A percentile compares a stretch with the other conserved stretches of the same genome.
These are phyloP conservation scores for Mycena amicta DNA, from an alignment of 768 basidiomycete species.

Conservation along the genomic window DNA sequence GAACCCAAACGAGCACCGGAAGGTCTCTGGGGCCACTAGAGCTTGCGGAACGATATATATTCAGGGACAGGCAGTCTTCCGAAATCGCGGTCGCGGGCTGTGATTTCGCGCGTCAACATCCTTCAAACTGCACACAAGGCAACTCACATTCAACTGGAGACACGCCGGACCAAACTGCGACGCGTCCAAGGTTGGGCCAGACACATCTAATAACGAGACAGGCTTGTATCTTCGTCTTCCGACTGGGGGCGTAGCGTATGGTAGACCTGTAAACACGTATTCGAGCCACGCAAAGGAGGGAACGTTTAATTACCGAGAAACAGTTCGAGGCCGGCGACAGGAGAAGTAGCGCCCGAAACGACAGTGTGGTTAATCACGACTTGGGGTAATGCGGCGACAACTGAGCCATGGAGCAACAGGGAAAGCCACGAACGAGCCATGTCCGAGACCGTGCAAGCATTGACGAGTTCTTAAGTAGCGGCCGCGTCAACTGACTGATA, in stretches of 20 bases:
- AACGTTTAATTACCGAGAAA: constrained; percentile 4
- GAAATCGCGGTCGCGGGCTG: constrained; percentile 26
- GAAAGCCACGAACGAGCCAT: neutral
- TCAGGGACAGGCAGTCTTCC: constrained; percentile 51
- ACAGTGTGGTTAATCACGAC: constrained; percentile 4
- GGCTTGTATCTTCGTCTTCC: constrained; percentile 25
- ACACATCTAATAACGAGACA: constrained; percentile 14
- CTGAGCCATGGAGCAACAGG: neutral
- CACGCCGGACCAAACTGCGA: constrained; percentile 22
- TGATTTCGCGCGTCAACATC: neutral
- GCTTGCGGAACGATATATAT: constrained; percentile 42
- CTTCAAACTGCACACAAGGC: neutral
- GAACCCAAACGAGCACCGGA: constrained; percentile 14
- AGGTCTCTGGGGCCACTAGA: constrained; percentile 2
- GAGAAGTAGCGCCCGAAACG: neutral
- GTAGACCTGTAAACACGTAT: neutral
- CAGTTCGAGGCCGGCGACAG: constrained; percentile 1
- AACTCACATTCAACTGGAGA: constrained; percentile 12
- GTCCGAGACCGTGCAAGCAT: too few species aligned
- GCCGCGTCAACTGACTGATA: neutral
- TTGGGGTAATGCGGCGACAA: neutral
- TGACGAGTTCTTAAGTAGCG: too few species aligned
- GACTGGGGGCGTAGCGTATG: constrained; percentile 26
- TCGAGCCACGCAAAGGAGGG: too few species aligned
- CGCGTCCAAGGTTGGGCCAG: constrained; percentile 19